Base-by-base conservation (phyloP, 148 eudicot genomes). In the Silene conica region DNA sequence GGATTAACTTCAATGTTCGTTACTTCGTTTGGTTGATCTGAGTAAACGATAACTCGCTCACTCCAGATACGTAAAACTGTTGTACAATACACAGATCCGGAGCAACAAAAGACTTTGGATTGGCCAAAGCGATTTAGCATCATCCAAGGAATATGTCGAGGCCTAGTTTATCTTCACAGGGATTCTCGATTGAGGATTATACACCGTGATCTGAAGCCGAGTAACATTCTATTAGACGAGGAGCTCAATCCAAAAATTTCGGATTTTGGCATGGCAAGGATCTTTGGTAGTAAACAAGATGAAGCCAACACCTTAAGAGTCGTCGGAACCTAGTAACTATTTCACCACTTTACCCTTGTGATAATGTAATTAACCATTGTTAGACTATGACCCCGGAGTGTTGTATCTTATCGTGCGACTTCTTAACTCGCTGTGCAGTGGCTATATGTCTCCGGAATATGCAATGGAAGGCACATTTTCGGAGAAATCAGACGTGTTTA, bases 251-350 rank as follows among this genome's bases (percentile, higher is more conserved):
- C 91, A 1, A 87, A 87, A 76, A 85, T 82, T 59, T 78, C 89
- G 15, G 89, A 87, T 68, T 87, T 85, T 70, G 88, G 88, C 4
- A 84, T 82, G 87, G 90, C 90, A n/a, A 82, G 89, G 77, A 86
- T 86, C 43, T 83, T 87, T 58, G 86, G 82, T n/a, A 85, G 78
- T 43, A 81, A 84, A 62, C 83, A 86, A 75, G 79, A 81, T 58
- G 83, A 87, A 84, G 88, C 77, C 2, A 84, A 77, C 43, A 89
- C 89, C 15, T 67, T 22, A 54, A 75, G 89, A 65, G 83, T 89
- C 8, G 89, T 87, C 22, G 94, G 94, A 60, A 89, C 91, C 61
- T 86, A 84, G 94, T 89, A 85, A 84, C 82, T 59, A 56, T 3
- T 52, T 25, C 54, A 38, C 28, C 28, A 26, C 28, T 26, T 66